Evolutionary conservation across 2,329 filamentous ascomycete genomes (phyloP), one percentile per base, ranked within the genome.

Genomic region (Penicillium oxalicum): DNA sequence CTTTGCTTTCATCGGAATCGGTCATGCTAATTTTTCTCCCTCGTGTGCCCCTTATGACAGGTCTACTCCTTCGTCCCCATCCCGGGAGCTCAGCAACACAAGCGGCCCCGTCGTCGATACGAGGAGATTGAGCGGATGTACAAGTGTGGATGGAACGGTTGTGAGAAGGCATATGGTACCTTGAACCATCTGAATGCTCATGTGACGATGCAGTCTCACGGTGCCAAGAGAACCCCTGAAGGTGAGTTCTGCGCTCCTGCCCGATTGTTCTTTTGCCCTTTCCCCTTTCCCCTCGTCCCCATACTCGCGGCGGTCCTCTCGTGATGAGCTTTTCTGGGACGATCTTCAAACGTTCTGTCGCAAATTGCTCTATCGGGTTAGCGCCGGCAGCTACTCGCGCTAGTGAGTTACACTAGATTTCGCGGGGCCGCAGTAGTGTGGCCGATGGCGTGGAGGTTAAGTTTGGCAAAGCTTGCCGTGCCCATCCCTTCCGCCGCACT

Each of bases 51-150:
- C 18, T 18, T 1, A 18, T 48, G 51, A 69, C 59, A 96, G 80
- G 91, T 98, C 36, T 97, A 97, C 69, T 96, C 91, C 0, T 97
- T 98, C 65, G 93, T 97, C 29, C 91, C 93, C 0, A 97, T 97
- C 62, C 93, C 93, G 2, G 93, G 93, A 55, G 89, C 91, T 9
- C 91, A 96, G 67, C 93, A 98, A 68, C 91, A 97, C 70, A 98
- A 98, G 76, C 83, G 93, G 50, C 93, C 93, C 9, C 82, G 93
- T 56, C 80, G 93, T 62, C 83, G 93, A 46, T 98, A 96, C 63
- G 93, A 98, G 71, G 93, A 98, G 69, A 98, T 98, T 61, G 93
- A 98, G 75, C 85, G 93, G 66, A 97, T 98, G 93, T 97, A 98
- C 77, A 97, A 97, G 72, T 98, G 93, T 66, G 93, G 91, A 26